These are phyloP conservation scores for Globisporangium irregulare DNA, from an alignment of 352 stramenopile genomes.

Conservation along the genomic window DNA sequence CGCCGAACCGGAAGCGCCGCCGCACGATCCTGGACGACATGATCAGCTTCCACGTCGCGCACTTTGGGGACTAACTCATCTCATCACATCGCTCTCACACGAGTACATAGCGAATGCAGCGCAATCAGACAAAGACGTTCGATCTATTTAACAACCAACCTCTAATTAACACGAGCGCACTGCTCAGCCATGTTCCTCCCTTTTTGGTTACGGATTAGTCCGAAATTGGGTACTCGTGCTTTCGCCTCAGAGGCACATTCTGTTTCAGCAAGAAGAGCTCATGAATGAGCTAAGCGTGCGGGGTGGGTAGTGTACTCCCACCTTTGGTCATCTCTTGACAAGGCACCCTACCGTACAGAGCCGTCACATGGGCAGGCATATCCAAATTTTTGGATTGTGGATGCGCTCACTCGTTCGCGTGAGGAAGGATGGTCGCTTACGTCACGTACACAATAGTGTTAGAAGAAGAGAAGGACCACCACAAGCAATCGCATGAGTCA, in stretches of 20 bases:
- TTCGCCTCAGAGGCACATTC: not conserved
- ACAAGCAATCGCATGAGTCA: no score
- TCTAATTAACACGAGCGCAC: not conserved
- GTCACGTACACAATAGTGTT: not conserved
- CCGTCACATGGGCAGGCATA: not conserved
- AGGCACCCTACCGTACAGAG: not conserved
- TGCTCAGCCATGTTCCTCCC: not conserved
- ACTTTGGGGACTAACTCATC: conserved; percentile 11
- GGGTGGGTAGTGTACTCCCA: not conserved
- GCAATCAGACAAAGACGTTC: not conserved
- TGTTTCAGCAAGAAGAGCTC: not conserved
- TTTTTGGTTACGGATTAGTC: not conserved
- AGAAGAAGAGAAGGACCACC: not conserved
- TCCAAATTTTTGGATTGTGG: not conserved
- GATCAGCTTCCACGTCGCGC: conserved; percentile 40
- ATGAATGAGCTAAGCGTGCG: not conserved
- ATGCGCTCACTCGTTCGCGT: not conserved
- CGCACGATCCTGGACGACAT: conserved; percentile 36
- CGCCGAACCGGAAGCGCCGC: not conserved
- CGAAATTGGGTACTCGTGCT: not conserved
- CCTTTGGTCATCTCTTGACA: not conserved
- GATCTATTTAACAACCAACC: conserved; percentile 2
- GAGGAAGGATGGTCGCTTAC: not conserved
- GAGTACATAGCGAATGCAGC: not conserved
- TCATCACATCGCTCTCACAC: not conserved